These are phyloP conservation scores for Alternaria conjuncta DNA, from an alignment of 2,329 filamentous ascomycete species.

Conservation along the genomic window DNA sequence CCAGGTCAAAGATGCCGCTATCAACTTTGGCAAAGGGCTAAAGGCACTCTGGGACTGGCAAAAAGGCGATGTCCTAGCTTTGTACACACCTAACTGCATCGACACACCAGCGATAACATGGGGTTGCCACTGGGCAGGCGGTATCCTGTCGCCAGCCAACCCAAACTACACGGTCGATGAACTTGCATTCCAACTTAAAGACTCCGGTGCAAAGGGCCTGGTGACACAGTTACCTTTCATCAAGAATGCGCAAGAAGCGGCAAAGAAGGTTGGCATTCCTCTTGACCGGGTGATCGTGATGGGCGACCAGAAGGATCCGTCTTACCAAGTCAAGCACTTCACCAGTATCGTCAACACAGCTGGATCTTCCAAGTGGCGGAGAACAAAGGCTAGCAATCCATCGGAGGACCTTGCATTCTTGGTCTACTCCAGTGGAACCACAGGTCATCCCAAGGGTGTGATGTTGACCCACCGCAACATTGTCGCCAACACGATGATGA, in stretches of 20 bases:
- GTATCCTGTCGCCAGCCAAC: slow-evolving; percentile 83
- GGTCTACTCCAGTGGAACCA: slow-evolving; percentile 89
- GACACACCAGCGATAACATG: slow-evolving; percentile 80
- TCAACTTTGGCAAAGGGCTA: slow-evolving; percentile 81
- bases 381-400: slow-evolving; percentile 66
- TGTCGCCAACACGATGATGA: slow-evolving; percentile 68
- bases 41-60: slow-evolving; percentile 77
- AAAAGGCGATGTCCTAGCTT: slow-evolving; percentile 80
- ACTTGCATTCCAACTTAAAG: slow-evolving; percentile 81
- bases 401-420: slow-evolving; percentile 80
- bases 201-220: slow-evolving; percentile 76
- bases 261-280: slow-evolving; percentile 71
- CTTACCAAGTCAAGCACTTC: slow-evolving; percentile 72
- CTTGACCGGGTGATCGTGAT: slow-evolving; percentile 77
- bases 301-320: slow-evolving; percentile 70
- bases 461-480: slow-evolving; percentile 85
- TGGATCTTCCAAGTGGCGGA: slow-evolving; percentile 63
- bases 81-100: slow-evolving; percentile 83
- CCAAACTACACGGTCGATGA: slow-evolving; percentile 85
- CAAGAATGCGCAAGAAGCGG: slow-evolving; percentile 69
- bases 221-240: slow-evolving; percentile 75
- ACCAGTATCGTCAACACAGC: slow-evolving; percentile 70
- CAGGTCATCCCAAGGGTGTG: slow-evolving; percentile 89
- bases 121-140: slow-evolving; percentile 84
- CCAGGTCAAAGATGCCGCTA: slow-evolving; percentile 68